phyloP scores from a whole-genome alignment of 208 protist genomes.

The Kentomonas sorsogonicus region DNA sequence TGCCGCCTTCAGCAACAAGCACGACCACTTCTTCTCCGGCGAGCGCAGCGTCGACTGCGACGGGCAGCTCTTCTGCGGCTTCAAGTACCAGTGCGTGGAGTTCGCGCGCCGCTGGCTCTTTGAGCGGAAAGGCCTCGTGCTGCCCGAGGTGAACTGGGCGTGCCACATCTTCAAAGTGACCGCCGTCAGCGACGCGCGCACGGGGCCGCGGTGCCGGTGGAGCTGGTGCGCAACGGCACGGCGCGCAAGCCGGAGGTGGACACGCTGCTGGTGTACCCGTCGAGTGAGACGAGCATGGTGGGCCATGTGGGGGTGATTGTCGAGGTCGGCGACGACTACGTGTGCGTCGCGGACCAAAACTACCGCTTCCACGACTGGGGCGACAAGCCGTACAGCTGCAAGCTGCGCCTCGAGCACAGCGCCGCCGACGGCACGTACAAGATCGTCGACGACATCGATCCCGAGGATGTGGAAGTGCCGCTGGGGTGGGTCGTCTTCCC shows the following conservation, averaged over 20 bases:
- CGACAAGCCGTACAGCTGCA: constrained; percentile 36
- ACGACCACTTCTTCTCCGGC: constrained; percentile 82
- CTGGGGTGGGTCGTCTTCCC: constrained; percentile 85
- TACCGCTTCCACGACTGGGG: constrained; percentile 81
- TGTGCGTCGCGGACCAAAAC: constrained; percentile 84
- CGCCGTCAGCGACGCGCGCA: constrained; percentile 60
- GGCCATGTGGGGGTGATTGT: constrained; percentile 82
- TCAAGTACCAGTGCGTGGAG: constrained; percentile 89
- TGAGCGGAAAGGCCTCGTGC: constrained; percentile 68
- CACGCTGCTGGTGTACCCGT: constrained; percentile 74
- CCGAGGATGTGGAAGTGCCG: constrained; percentile 44
- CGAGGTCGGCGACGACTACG: constrained; percentile 81
- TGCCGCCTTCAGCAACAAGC: constrained; percentile 85
- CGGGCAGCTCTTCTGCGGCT: constrained; percentile 75
- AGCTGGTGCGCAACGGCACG: constrained; percentile 52
- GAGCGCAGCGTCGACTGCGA: constrained; percentile 79
- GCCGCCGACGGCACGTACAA: constrained; percentile 48
- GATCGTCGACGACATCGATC: constrained; percentile 59
- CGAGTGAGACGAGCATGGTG: constrained; percentile 29
- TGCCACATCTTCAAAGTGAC: constrained; percentile 72
- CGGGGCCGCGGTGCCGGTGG: constrained; percentile 37
- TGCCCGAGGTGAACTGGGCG: constrained; percentile 80
- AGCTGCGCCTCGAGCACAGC: constrained; percentile 43
- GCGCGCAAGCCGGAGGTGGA: constrained; percentile 57
- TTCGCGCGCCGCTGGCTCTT: constrained; percentile 84